Percentiles rank a stretch among this genome's conserved stretches.
These are phyloP conservation scores for Aristolochia fimbriata DNA, from an alignment of 164 flowering plant species.

Conservation along the genomic window DNA sequence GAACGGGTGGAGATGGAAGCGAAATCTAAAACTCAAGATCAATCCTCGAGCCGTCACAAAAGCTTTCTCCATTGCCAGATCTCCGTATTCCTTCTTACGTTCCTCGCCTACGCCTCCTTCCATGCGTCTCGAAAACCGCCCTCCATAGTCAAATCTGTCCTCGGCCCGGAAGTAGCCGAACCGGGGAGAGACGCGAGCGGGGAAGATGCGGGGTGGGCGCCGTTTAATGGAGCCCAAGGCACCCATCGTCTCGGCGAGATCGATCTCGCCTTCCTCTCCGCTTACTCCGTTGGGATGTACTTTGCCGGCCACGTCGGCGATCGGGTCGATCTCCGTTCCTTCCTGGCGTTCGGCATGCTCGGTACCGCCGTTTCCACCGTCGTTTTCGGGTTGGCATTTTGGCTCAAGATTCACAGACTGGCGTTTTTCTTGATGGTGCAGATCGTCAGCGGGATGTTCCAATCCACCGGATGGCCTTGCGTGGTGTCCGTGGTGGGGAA, in stretches of 20 bases:
- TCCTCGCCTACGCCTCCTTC: constrained; percentile 79
- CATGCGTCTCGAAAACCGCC: constrained; percentile 97
- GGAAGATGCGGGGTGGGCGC: constrained; percentile 62
- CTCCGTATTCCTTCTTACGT: constrained; percentile 56
- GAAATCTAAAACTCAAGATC: constrained; percentile 4
- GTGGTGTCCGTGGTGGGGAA: constrained; percentile 89
- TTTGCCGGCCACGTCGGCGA: constrained; percentile 82
- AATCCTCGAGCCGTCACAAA: constrained; percentile 35
- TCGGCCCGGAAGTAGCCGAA: constrained; percentile 24
- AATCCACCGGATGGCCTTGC: constrained; percentile 94
- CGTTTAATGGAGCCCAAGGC: constrained; percentile 59
- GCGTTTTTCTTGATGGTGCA: constrained; percentile 51
- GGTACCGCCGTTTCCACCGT: constrained; percentile 60
- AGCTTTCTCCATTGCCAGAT: constrained; percentile 48
- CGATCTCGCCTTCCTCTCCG: constrained; percentile 73
- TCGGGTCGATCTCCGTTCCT: constrained; percentile 55
- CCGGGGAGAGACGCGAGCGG: neutral
- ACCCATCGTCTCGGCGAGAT: constrained; percentile 80
- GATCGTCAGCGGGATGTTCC: constrained; percentile 69
- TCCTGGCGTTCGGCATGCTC: constrained; percentile 74
- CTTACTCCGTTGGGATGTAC: constrained; percentile 74
- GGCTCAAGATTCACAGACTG: constrained; percentile 54
- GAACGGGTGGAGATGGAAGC: neutral
- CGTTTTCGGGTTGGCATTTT: constrained; percentile 67
- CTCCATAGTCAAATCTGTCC: constrained; percentile 74